phyloP scores from a whole-genome alignment of 2,329 filamentous ascomycete species.

The Aotearoamyces nothofagi region DNA sequence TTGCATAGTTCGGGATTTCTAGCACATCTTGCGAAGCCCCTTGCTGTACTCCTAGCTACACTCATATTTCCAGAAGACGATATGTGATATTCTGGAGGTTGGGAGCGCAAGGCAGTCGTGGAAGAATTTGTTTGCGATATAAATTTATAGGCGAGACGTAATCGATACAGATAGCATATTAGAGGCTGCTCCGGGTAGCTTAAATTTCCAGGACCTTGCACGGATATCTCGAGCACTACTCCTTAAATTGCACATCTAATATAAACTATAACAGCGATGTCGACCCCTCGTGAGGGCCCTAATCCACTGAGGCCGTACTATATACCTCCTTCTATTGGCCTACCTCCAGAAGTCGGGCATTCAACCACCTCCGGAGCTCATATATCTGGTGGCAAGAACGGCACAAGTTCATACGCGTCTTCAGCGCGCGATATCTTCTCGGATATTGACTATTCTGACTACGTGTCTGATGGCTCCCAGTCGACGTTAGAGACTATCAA shows the following conservation, averaged over 20 bases:
- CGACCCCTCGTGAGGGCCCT: conserved; percentile 30
- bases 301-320: conserved; percentile 48
- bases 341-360: conserved; percentile 26
- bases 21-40: not conserved
- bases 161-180: no score
- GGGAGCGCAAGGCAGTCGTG: no score
- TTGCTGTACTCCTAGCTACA: no score
- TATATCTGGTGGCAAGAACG: conserved; percentile 18
- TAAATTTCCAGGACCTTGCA: no score
- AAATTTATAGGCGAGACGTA: no score
- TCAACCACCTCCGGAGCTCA: conserved; percentile 11
- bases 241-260: conserved; percentile 1
- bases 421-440: conserved; percentile 75
- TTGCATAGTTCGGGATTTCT: not conserved
- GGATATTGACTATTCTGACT: conserved; percentile 85
- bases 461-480: conserved; percentile 62
- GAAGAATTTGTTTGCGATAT: no score
- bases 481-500: conserved; percentile 61
- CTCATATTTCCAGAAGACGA: not conserved
- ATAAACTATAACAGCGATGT: conserved; percentile 21
- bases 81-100: no score
- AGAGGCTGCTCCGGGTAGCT: no score
- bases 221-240: no score
- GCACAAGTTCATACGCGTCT: conserved; percentile 35
- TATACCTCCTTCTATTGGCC: conserved; percentile 48